Conservation (phyloP, 176 grass and related monocot genomes). For the Eleusine indica region DNA sequence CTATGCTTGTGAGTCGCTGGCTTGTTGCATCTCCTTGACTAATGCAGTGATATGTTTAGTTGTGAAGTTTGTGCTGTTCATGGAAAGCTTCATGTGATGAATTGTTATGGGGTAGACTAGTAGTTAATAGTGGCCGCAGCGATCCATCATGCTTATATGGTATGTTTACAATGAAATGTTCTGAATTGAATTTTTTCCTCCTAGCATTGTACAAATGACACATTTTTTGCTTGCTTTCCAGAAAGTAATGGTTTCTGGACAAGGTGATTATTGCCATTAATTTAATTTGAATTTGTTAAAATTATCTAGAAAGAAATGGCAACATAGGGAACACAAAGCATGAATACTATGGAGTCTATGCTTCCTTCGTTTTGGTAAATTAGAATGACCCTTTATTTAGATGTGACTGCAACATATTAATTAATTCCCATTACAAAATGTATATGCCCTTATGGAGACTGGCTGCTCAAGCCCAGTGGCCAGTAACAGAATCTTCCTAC, state of each 20-base stretch:
- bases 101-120: not conserved
- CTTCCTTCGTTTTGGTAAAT: conserved; percentile 14
- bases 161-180: not conserved
- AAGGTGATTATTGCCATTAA: not conserved
- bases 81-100: not conserved
- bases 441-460: conserved; percentile 32
- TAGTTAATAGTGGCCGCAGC: not conserved
- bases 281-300: conserved; percentile 15
- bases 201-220: not conserved
- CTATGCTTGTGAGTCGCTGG: not conserved
- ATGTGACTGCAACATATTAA: conserved; percentile 11
- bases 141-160: conserved; percentile 12
- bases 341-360: not conserved
- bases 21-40: not conserved
- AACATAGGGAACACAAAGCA: not conserved
- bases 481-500: conserved; percentile 6
- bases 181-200: not conserved
- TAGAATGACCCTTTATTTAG: conserved; percentile 20
- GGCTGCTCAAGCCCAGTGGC: not conserved
- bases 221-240: not conserved
- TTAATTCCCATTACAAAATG: not conserved
- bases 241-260: conserved; percentile 12
- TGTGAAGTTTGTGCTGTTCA: not conserved
- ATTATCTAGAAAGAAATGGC: conserved; percentile 16
- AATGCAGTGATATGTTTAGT: conserved; percentile 1